Evolutionary conservation across 2,329 filamentous ascomycete genomes (phyloP), one percentile per base, ranked within the genome.

Genomic region (Alternaria ventricosa): DNA sequence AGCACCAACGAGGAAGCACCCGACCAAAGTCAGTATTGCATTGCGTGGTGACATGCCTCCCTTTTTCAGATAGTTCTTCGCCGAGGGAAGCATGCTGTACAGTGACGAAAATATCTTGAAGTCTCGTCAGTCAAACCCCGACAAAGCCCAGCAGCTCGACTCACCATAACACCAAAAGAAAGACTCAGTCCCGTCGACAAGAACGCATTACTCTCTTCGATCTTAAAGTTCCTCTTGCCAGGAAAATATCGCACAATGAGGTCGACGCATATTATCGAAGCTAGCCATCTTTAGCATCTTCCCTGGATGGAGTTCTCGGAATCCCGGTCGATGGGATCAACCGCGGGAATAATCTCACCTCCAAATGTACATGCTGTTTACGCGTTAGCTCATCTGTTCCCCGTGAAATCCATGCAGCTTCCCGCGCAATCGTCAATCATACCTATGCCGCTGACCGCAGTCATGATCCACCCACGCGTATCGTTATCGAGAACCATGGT

Each of bases 111-210:
- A 97, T 44, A 97, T 87, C 94, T 97, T 18, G 72, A 5, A 7
- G 55, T n/a, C n/a, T 23, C 12, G 60, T 75, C 28, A 76, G 67
- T 46, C 25, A 33, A 56, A 12, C 10, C 23, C 20, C 4, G 1
- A 22, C 9, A 7, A 5, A 30, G 11, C 22, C 25, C 25, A 13
- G 15, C 33, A 23, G 18, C 25, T 27, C 59, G 23, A 77, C 88
- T 69, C 80, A 97, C 94, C 94, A 99, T 97, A 49, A 98, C 94
- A 46, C 96, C 95, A 71, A 97, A 97, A 78, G 94, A 97, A 68
- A 99, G 82, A 80, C 94, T 97, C 64, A 98, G 82, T 0, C 95
- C 97, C 22, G 90, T 89, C 1, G 94, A 94, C 5, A 97, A 85
- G 78, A 99, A 99, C 22, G 85, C 85, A 82, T 92, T 95, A 81